Evolutionary conservation across 805 yeast genomes (phyloP).

Genomic region (Pichia exigua): DNA sequence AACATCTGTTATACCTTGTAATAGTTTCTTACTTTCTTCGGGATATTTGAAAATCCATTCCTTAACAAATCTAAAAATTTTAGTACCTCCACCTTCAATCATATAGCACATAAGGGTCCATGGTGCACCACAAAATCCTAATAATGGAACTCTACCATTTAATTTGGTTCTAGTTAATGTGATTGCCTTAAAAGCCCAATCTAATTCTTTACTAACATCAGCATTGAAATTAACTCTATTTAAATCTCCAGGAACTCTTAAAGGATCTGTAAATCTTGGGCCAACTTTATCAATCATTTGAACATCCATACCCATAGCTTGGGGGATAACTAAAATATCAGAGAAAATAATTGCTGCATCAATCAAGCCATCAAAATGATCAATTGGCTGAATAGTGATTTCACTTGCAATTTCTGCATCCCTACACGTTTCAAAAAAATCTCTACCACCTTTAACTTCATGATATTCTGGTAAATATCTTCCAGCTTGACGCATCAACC

Average conservation of each 20-base stretch:
- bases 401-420: constrained; percentile 91
- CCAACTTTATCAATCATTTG: constrained; percentile 93
- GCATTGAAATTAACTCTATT: constrained; percentile 45
- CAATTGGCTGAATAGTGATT: constrained; percentile 92
- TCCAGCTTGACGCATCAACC: constrained; percentile 99
- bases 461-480: constrained; percentile 89
- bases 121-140: constrained; percentile 97
- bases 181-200: constrained; percentile 93
- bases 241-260: constrained; percentile 67
- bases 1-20: constrained; percentile 75
- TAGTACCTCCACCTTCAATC: constrained; percentile 96
- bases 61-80: constrained; percentile 82
- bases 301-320: constrained; percentile 95
- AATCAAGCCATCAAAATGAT: constrained; percentile 77
- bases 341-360: constrained; percentile 97
- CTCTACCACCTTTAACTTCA: constrained; percentile 73
- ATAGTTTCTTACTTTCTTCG: constrained; percentile 56
- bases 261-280: constrained; percentile 85
- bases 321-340: constrained; percentile 93
- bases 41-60: constrained; percentile 86
- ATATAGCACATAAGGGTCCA: constrained; percentile 96
- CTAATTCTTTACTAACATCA: constrained; percentile 70
- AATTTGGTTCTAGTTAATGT: constrained; percentile 81
- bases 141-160: constrained; percentile 83
- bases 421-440: constrained; percentile 92